phyloP scores from a whole-genome alignment of 805 yeast species.

The Yarrowia sp. region DNA sequence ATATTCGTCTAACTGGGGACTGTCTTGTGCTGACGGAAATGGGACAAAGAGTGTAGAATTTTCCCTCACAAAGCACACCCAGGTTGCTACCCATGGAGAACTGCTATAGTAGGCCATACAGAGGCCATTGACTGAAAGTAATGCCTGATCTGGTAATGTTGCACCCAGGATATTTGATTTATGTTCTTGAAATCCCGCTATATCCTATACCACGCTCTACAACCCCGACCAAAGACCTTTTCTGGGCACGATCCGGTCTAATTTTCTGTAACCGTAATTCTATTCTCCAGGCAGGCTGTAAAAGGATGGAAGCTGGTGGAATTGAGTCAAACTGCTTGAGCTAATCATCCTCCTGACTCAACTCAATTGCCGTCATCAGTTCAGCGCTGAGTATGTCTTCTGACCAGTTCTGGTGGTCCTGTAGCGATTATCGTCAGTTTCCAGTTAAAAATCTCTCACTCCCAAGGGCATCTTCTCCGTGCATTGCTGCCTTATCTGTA shows the following conservation, averaged over 20 bases:
- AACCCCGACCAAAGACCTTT: not conserved
- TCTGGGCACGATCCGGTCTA: slow-evolving; percentile 14
- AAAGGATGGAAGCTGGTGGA: slow-evolving; percentile 34
- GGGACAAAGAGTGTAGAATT: slow-evolving; percentile 17
- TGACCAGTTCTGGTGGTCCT: not conserved
- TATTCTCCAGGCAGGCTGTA: slow-evolving; percentile 13
- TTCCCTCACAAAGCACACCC: slow-evolving; percentile 13
- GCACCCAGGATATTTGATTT: too few species aligned
- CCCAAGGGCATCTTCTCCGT: not conserved
- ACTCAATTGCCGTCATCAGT: not conserved
- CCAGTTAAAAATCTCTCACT: too few species aligned
- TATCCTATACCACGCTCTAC: too few species aligned
- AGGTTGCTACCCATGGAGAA: not conserved
- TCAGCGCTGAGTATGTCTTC: too few species aligned
- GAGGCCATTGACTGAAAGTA: not conserved
- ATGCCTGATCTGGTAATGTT: not conserved
- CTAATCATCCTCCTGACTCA: slow-evolving; percentile 6
- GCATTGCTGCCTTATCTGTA: slow-evolving; percentile 2
- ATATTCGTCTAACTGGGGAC: not conserved
- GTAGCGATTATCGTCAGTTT: not conserved
- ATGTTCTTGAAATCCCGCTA: too few species aligned
- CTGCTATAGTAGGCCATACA: not conserved
- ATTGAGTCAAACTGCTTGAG: slow-evolving; percentile 6
- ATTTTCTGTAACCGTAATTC: slow-evolving; percentile 4
- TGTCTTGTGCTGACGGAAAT: not conserved